Percentiles rank a stretch among this genome's conserved stretches.
phyloP scores from a whole-genome alignment of 73 alveolate genomes.

The Paramecium pentaurelia region DNA sequence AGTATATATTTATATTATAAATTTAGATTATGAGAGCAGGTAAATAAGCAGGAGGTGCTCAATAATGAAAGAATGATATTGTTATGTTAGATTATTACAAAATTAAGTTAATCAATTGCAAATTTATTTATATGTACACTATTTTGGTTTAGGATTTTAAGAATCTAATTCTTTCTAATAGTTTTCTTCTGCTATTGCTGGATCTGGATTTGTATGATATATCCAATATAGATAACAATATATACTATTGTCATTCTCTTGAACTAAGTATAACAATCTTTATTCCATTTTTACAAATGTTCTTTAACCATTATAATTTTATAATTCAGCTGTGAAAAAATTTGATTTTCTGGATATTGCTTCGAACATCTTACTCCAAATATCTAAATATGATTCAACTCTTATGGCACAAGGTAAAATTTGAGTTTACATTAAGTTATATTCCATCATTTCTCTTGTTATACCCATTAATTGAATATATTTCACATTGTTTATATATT shows the following conservation, averaged over 20 bases:
- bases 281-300: constrained; percentile 2
- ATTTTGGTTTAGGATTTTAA: constrained; percentile 34
- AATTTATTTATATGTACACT: neutral
- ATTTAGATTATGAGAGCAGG: constrained; percentile 64
- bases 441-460: neutral
- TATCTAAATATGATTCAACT: constrained; percentile 32
- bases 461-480: constrained; percentile 30
- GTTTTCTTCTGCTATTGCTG: neutral
- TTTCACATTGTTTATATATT: neutral
- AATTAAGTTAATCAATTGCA: neutral
- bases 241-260: neutral
- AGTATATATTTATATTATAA: neutral
- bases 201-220: neutral
- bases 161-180: neutral
- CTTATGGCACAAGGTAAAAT: constrained; percentile 28
- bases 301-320: constrained; percentile 28
- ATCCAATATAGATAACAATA: neutral
- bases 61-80: constrained; percentile 1
- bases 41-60: constrained; percentile 61
- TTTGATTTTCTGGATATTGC: neutral
- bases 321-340: neutral
- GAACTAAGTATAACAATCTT: neutral
- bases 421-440: neutral
- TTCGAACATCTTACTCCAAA: constrained; percentile 1
- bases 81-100: neutral